Percentiles rank a stretch among this genome's conserved stretches.
phyloP scores from a whole-genome alignment of 352 stramenopile genomes.

The Peronospora belbahrii region DNA sequence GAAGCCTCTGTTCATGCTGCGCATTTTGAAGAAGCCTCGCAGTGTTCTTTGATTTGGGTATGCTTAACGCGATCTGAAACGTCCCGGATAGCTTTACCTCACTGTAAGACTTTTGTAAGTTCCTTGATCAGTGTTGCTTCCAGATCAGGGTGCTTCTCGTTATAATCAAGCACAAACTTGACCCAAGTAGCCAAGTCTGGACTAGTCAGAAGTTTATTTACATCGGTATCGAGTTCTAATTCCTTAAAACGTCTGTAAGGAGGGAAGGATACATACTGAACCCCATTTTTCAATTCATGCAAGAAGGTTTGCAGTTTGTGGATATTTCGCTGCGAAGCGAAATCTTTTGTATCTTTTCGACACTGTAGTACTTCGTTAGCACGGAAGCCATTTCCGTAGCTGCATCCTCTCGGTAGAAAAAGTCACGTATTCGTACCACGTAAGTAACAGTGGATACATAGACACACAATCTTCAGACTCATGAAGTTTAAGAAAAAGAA shows the following conservation, averaged over 20 bases:
- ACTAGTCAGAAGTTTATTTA: neutral
- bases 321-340: no score
- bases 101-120: neutral
- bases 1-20: neutral
- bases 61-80: neutral
- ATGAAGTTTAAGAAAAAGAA: neutral
- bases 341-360: no score
- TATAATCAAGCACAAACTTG: neutral
- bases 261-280: neutral
- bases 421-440: constrained; percentile 8
- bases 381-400: neutral
- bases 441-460: neutral
- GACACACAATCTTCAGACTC: neutral
- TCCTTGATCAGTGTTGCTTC: neutral
- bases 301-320: neutral
- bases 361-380: neutral
- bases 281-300: neutral
- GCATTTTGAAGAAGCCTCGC: neutral
- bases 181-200: neutral
- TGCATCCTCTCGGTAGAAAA: neutral
- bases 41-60: neutral
- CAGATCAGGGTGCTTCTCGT: neutral
- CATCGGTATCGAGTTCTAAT: neutral
- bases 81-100: neutral
- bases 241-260: neutral